Conservation (phyloP, 805 yeast genomes). For the Kluyveromyces aestuarii region DNA sequence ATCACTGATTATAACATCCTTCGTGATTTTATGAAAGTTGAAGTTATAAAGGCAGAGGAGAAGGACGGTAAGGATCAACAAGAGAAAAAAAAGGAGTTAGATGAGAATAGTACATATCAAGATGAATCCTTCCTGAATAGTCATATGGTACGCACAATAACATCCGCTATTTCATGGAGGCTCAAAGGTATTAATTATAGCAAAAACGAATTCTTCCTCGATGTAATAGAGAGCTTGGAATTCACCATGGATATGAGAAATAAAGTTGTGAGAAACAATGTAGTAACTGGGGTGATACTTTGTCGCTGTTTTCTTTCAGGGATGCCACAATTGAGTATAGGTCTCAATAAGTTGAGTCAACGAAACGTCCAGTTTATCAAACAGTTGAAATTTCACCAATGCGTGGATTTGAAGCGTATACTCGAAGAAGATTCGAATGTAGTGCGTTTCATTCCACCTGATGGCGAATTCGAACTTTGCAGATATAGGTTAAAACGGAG, state of each 20-base stretch:
- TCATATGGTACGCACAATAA: constrained; percentile 66
- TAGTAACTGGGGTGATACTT: constrained; percentile 62
- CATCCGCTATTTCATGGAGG: constrained; percentile 82
- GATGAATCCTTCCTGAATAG: constrained; percentile 45
- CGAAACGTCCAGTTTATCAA: constrained; percentile 37
- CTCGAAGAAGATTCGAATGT: constrained; percentile 31
- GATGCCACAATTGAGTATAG: constrained; percentile 76
- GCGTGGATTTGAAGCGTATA: constrained; percentile 65
- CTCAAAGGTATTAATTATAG: constrained; percentile 82
- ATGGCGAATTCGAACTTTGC: constrained; percentile 65
- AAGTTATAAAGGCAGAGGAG: constrained; percentile 27
- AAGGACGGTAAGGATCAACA: constrained; percentile 5
- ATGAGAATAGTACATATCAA: constrained; percentile 2
- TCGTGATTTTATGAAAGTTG: constrained; percentile 66
- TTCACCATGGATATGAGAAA: constrained; percentile 54
- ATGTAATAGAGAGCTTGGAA: constrained; percentile 67
- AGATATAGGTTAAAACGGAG: constrained; percentile 29
- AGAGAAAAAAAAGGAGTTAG: not conserved
- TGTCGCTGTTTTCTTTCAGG: constrained; percentile 78
- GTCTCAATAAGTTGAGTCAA: constrained; percentile 57
- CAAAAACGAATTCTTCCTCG: constrained; percentile 84
- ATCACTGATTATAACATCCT: constrained; percentile 70
- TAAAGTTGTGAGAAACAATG: constrained; percentile 53
- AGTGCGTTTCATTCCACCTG: constrained; percentile 82
- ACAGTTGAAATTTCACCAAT: constrained; percentile 79